A percentile compares a stretch with the other conserved stretches of the same genome.
Conservation (phyloP, 371 early-diverging fungal genomes). For the Choanephora cucurbitarum region DNA sequence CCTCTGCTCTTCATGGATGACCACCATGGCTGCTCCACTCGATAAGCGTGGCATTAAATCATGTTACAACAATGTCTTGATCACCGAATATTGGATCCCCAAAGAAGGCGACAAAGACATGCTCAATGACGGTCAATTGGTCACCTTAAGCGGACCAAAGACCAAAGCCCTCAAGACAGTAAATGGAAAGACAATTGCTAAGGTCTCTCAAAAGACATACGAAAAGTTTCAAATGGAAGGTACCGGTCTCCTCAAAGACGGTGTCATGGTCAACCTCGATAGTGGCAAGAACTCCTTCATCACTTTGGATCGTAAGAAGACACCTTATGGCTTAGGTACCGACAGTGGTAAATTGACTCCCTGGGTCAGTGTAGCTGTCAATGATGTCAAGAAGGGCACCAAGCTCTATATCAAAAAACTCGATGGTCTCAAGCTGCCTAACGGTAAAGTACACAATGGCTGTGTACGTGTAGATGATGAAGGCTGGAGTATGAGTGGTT, state of each 20-base stretch:
- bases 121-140: slow-evolving; percentile 26
- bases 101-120: slow-evolving; percentile 36
- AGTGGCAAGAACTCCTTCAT: slow-evolving; percentile 6
- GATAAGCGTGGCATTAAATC: slow-evolving; percentile 8
- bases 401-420: slow-evolving; percentile 47
- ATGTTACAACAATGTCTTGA: slow-evolving; percentile 20
- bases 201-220: slow-evolving; percentile 25
- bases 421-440: slow-evolving; percentile 43
- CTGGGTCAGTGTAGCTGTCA: slow-evolving; percentile 44
- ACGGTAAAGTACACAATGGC: slow-evolving; percentile 48
- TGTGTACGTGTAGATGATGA: slow-evolving; percentile 54
- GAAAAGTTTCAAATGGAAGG: slow-evolving; percentile 41
- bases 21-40: slow-evolving; percentile 1
- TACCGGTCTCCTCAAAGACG: slow-evolving; percentile 29
- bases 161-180: slow-evolving; percentile 13
- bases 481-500: slow-evolving; percentile 46
- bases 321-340: slow-evolving; percentile 25
- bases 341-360: slow-evolving; percentile 36
- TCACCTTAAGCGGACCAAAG: slow-evolving; percentile 19
- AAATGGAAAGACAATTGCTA: slow-evolving; percentile 22
- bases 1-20: neutral
- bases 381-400: slow-evolving; percentile 46
- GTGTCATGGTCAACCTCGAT: slow-evolving; percentile 31
- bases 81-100: slow-evolving; percentile 39
- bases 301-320: slow-evolving; percentile 11